These are phyloP conservation scores for Pseudozyma pruni DNA, from an alignment of 1,284 basidiomycete genomes.

Conservation along the genomic window DNA sequence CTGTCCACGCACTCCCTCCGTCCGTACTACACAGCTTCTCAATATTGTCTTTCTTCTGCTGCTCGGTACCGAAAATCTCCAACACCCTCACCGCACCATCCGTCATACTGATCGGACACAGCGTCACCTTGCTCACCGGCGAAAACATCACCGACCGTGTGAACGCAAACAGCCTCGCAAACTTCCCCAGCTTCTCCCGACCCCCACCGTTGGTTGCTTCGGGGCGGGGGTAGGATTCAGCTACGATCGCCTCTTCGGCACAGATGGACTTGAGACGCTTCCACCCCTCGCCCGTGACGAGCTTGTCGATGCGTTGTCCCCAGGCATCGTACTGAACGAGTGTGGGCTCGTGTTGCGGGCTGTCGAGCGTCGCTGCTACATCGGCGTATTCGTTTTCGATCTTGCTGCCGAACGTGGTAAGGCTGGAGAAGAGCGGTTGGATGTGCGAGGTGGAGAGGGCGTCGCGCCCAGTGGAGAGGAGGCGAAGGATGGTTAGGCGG, in stretches of 20 bases:
- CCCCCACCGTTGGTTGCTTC: slow-evolving; percentile 31
- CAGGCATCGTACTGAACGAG: slow-evolving; percentile 55
- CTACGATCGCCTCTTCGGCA: slow-evolving; percentile 39
- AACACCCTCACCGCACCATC: slow-evolving; percentile 80
- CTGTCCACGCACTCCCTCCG: slow-evolving; percentile 75
- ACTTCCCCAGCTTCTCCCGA: slow-evolving; percentile 20
- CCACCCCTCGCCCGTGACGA: slow-evolving; percentile 54
- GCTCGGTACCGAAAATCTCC: slow-evolving; percentile 75
- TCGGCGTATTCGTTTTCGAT: slow-evolving; percentile 28
- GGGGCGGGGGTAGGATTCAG: slow-evolving; percentile 35
- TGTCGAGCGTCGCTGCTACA: slow-evolving; percentile 35
- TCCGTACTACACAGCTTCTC: slow-evolving; percentile 74
- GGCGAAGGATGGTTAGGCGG: slow-evolving; percentile 40
- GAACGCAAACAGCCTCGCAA: slow-evolving; percentile 42
- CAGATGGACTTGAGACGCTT: slow-evolving; percentile 36
- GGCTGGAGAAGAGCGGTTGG: slow-evolving; percentile 19
- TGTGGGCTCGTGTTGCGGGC: slow-evolving; percentile 43
- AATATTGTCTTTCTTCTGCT: slow-evolving; percentile 74
- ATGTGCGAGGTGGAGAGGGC: slow-evolving; percentile 14
- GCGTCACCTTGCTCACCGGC: slow-evolving; percentile 39
- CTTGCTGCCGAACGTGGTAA: slow-evolving; percentile 18
- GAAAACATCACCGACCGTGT: slow-evolving; percentile 36
- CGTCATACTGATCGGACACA: slow-evolving; percentile 75
- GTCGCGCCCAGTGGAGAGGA: slow-evolving; percentile 16
- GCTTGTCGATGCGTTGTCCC: slow-evolving; percentile 53